phyloP scores from a whole-genome alignment of 177 flowering plant species.

The Tripterygium wilfordii region DNA sequence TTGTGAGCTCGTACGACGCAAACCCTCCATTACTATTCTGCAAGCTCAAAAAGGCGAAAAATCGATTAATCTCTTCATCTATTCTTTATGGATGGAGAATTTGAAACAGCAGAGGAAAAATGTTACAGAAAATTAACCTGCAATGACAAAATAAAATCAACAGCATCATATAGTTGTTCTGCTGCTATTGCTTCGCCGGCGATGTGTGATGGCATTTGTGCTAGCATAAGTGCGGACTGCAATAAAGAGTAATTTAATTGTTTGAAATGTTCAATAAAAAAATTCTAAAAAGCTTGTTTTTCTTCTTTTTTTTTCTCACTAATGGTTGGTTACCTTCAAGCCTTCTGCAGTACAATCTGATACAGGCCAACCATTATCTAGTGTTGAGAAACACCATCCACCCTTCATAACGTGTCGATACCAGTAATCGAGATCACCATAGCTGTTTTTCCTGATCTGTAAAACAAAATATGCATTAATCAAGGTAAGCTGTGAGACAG shows the following conservation, averaged over 20 bases:
- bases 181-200: constrained; percentile 28
- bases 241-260: background rate
- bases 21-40: constrained; percentile 53
- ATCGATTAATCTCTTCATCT: background rate
- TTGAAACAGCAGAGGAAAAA: background rate
- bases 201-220: constrained; percentile 19
- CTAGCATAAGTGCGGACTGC: constrained; percentile 28
- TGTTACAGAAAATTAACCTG: constrained; percentile 14
- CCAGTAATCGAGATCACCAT: constrained; percentile 15
- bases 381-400: constrained; percentile 44
- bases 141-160: constrained; percentile 27
- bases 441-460: constrained; percentile 19
- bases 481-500: background rate
- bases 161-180: constrained; percentile 23
- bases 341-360: constrained; percentile 42
- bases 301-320: too few species aligned
- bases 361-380: constrained; percentile 36
- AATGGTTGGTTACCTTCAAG: constrained; percentile 18
- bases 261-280: too few species aligned
- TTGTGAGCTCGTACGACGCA: constrained; percentile 43
- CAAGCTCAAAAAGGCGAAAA: background rate
- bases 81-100: background rate
- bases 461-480: background rate
- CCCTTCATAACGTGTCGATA: constrained; percentile 40
- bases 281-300: too few species aligned